Evolutionary conservation across 1,284 basidiomycete genomes (phyloP), one percentile per base, ranked within the genome.

Genomic region (Papiliotrema flavescens): DNA sequence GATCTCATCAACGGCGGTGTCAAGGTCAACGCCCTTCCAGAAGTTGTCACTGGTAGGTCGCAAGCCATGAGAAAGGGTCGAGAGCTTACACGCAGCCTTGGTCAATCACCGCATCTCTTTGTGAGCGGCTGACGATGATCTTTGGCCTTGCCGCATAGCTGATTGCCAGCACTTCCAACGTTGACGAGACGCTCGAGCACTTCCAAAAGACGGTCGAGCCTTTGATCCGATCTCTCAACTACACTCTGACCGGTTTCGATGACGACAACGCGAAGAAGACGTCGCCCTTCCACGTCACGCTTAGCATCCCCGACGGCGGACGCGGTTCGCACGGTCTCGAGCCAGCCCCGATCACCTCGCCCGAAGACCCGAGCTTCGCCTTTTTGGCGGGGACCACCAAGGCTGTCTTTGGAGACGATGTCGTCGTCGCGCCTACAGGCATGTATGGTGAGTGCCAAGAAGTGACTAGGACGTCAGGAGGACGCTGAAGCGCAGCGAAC

Each of bases 101-200:
- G 58, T 80, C 62, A 80, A 81, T 61, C 76, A 79, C 61, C 77
- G 80, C 6, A 78, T 80, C 55, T 73, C 74, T 13, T 75, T 76
- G 69, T 71, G 47, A 51, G 67, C 50, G n/a, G 34, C 6, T 32
- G 8, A 32, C 19, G 46, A n/a, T n/a, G n/a, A n/a, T n/a, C 26
- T 15, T 37, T 11, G 15, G 22, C 26, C 44, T 14, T 46, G 14
- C 22, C 2, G 3, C 11, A 32, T n/a, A n/a, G n/a, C 17, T 48
- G 20, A 48, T 15, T 39, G 13, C 15, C 48, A 69, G 64, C 62
- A 73, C 74, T 3, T 77, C 78, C 1, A 73, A 71, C 1, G 74
- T 80, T 47, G 63, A 70, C 22, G 76, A 68, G 15, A 77, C 79
- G 8, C 54, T 74, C 23, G 55, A 69, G n/a, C 78, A 75, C 59